These are phyloP conservation scores for Arthrobotrys conoides DNA, from an alignment of 2,329 filamentous ascomycete genomes.

Conservation along the genomic window DNA sequence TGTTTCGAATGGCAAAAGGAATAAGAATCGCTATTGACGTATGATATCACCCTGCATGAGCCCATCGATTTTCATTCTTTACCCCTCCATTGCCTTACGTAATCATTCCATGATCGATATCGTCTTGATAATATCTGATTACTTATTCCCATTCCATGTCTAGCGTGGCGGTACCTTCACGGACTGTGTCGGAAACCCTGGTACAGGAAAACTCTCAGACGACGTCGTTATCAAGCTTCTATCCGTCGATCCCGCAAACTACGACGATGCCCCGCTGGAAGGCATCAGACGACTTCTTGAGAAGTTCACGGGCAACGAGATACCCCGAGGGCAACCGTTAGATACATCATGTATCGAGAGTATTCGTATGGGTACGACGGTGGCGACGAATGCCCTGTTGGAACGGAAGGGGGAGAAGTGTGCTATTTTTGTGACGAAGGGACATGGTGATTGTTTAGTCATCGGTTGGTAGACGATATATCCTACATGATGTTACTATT, in stretches of 20 bases:
- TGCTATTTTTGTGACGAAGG: conserved; percentile 86
- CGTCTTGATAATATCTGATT: conserved; percentile 32
- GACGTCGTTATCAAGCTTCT: conserved; percentile 89
- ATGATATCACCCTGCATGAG: conserved; percentile 49
- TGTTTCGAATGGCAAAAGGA: conserved; percentile 63
- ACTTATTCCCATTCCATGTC: conserved; percentile 12
- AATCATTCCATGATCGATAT: conserved; percentile 31
- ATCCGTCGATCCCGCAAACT: conserved; percentile 90
- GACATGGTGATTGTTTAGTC: conserved; percentile 87
- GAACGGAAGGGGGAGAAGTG: conserved; percentile 92
- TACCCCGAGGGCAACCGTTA: conserved; percentile 82
- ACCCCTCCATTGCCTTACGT: conserved; percentile 6
- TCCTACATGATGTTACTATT: not conserved
- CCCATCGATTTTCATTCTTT: conserved; percentile 6
- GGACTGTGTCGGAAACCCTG: conserved; percentile 87
- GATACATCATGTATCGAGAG: conserved; percentile 86
- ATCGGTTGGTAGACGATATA: conserved; percentile 73
- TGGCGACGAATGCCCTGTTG: conserved; percentile 90
- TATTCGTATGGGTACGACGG: conserved; percentile 95
- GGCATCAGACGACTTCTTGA: conserved; percentile 89
- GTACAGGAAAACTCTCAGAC: conserved; percentile 77
- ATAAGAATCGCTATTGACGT: conserved; percentile 65
- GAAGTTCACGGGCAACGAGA: conserved; percentile 80
- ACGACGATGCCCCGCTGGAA: conserved; percentile 90
- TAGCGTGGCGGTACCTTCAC: conserved; percentile 90